Evolutionary conservation across 2,329 filamentous ascomycete species (phyloP).

Genomic region (Ceratocystis lukuohia): DNA sequence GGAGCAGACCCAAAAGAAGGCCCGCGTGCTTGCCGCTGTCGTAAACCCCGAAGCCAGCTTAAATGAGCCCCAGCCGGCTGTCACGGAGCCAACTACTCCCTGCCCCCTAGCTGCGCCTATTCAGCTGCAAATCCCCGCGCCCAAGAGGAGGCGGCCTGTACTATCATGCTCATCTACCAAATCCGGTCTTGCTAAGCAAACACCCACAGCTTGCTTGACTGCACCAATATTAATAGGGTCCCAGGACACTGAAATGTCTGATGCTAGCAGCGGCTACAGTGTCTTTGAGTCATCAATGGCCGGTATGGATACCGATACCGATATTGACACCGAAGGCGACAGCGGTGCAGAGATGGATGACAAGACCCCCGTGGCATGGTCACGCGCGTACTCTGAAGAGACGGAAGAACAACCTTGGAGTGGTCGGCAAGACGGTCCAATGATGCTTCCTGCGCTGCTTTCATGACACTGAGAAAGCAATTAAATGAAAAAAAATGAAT

Average conservation of each 20-base stretch:
- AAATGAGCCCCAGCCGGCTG: background rate
- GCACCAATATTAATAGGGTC: background rate
- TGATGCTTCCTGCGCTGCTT: conserved; percentile 2
- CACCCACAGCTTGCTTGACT: background rate
- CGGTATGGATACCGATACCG: conserved; percentile 18
- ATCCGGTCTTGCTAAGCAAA: background rate
- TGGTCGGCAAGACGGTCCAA: background rate
- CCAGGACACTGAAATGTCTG: conserved; percentile 11
- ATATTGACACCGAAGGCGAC: conserved; percentile 20
- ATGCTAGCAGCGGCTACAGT: conserved; percentile 8
- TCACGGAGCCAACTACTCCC: background rate
- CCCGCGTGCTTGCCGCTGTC: conserved; percentile 4
- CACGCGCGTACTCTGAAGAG: conserved; percentile 1
- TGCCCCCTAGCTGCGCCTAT: conserved; percentile 5
- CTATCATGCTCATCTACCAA: background rate
- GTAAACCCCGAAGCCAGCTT: background rate
- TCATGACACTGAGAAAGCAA: background rate
- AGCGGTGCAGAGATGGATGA: conserved; percentile 28
- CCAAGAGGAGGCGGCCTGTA: background rate
- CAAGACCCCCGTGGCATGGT: conserved; percentile 27
- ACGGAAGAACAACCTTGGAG: background rate
- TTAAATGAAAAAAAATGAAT: background rate
- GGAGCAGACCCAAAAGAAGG: conserved; percentile 21
- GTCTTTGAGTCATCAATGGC: conserved; percentile 13
- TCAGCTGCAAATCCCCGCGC: conserved; percentile 7